phyloP scores from a whole-genome alignment of 2,329 filamentous ascomycete genomes.

The Fulvia fulva region DNA sequence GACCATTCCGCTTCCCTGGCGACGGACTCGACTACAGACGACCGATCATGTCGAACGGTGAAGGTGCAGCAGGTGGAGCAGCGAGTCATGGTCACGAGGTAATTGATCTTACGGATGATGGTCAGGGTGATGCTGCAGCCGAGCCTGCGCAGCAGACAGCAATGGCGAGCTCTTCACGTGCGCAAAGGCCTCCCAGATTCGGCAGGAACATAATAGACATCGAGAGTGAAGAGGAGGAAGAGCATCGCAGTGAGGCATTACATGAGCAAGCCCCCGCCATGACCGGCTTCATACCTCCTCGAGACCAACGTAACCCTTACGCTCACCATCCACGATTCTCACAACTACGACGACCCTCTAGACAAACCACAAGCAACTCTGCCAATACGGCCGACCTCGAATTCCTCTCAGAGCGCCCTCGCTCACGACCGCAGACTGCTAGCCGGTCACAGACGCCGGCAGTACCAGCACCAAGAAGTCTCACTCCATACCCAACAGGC shows the following conservation, averaged over 20 bases:
- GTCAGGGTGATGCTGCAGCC: slow-evolving; percentile 9
- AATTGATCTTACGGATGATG: slow-evolving; percentile 38
- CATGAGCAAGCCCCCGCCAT: slow-evolving; percentile 11
- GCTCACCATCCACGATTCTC: slow-evolving; percentile 17
- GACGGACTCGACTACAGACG: slow-evolving; percentile 55
- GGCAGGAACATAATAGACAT: slow-evolving; percentile 43
- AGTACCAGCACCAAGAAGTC: slow-evolving; percentile 13
- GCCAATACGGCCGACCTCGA: slow-evolving; percentile 44
- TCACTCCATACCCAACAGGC: slow-evolving; percentile 24
- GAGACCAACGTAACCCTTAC: slow-evolving; percentile 3
- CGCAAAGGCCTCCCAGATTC: slow-evolving; percentile 39
- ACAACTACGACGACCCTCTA: slow-evolving; percentile 12
- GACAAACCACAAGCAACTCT: slow-evolving; percentile 4
- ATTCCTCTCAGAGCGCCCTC: slow-evolving; percentile 37
- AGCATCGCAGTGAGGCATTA: slow-evolving; percentile 6
- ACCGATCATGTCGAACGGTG: slow-evolving; percentile 40
- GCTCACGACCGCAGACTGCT: slow-evolving; percentile 13
- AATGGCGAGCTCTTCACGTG: slow-evolving; percentile 24
- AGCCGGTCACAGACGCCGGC: slow-evolving; percentile 12
- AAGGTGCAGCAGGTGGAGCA: neutral
- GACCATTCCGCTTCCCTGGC: slow-evolving; percentile 40
- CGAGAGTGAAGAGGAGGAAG: slow-evolving; percentile 19
- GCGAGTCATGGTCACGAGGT: slow-evolving; percentile 15
- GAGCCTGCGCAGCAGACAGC: slow-evolving; percentile 3
- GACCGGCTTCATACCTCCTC: slow-evolving; percentile 9